phyloP scores from a whole-genome alignment of 106 monocot genomes.

The Apostasia shenzhenica region DNA sequence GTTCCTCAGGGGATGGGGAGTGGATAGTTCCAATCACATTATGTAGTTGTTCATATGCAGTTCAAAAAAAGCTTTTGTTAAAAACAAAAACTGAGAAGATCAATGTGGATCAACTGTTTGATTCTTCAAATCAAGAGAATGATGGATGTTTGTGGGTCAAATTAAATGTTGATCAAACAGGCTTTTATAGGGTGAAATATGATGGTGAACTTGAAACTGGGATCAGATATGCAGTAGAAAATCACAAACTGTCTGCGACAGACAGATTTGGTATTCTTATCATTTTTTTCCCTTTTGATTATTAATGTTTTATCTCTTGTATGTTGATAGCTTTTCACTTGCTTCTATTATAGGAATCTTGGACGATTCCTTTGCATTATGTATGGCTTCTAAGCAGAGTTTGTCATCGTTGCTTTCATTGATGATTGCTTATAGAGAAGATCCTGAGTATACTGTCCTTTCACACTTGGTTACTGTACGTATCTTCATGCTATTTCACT shows the following conservation, averaged over 20 bases:
- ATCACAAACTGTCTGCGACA: slow-evolving; percentile 54
- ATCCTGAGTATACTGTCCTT: slow-evolving; percentile 73
- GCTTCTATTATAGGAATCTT: slow-evolving; percentile 54
- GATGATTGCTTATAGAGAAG: slow-evolving; percentile 64
- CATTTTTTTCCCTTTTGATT: neutral
- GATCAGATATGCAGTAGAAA: slow-evolving; percentile 64
- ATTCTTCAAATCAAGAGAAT: slow-evolving; percentile 17
- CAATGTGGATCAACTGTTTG: slow-evolving; percentile 32
- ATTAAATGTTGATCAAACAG: slow-evolving; percentile 84
- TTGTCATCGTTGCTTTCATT: slow-evolving; percentile 70
- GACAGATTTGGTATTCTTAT: slow-evolving; percentile 79
- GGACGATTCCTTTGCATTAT: slow-evolving; percentile 80
- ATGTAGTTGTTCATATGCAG: slow-evolving; percentile 57
- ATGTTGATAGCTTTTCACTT: neutral
- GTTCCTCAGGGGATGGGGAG: slow-evolving; percentile 57
- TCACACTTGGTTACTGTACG: slow-evolving; percentile 64
- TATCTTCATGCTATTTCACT: neutral
- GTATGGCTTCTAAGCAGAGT: slow-evolving; percentile 67
- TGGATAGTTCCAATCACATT: slow-evolving; percentile 93
- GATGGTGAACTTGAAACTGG: slow-evolving; percentile 63
- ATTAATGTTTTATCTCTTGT: neutral
- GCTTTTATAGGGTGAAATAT: slow-evolving; percentile 94
- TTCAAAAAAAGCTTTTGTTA: slow-evolving; percentile 52
- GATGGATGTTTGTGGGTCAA: slow-evolving; percentile 59
- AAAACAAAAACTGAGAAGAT: slow-evolving; percentile 54